These are phyloP conservation scores for Penicillium maclennaniae DNA, from an alignment of 495 filamentous ascomycete genomes.

Conservation along the genomic window DNA sequence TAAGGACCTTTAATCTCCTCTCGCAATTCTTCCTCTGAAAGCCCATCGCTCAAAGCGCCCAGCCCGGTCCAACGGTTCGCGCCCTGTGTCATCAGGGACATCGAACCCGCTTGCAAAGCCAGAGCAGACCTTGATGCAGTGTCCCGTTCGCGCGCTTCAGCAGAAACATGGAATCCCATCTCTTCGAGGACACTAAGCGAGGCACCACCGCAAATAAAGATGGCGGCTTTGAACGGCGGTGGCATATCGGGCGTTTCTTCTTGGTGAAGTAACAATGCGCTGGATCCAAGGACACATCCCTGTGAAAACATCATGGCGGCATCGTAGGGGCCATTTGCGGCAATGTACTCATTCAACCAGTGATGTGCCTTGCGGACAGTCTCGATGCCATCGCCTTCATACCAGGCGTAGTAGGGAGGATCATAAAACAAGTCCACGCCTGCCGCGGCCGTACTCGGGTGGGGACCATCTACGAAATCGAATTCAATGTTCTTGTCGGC, in stretches of 20 bases:
- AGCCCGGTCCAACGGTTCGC: conserved; percentile 26
- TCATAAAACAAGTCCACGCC: conserved; percentile 53
- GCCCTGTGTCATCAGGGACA: conserved; percentile 27
- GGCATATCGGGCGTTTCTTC: conserved; percentile 29
- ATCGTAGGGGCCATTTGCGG: conserved; percentile 56
- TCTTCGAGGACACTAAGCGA: conserved; percentile 45
- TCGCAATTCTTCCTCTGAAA: conserved; percentile 53
- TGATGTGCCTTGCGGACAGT: conserved; percentile 36
- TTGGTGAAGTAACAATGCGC: conserved; percentile 39
- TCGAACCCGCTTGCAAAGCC: conserved; percentile 24
- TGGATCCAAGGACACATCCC: conserved; percentile 50
- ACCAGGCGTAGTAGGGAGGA: conserved; percentile 50
- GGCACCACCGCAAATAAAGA: conserved; percentile 57
- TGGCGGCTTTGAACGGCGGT: conserved; percentile 54
- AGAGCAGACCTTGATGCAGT: conserved; percentile 23
- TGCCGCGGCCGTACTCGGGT: conserved; percentile 39
- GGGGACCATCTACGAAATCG: conserved; percentile 55
- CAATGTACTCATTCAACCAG: conserved; percentile 47
- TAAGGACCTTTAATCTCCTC: conserved; percentile 35
- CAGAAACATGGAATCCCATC: conserved; percentile 47
- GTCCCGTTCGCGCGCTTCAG: conserved; percentile 39
- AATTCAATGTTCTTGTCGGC: conserved; percentile 39
- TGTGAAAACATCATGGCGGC: conserved; percentile 59
- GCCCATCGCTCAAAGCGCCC: conserved; percentile 21
- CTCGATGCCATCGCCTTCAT: conserved; percentile 30